Evolutionary conservation across 2,329 filamentous ascomycete genomes (phyloP), one percentile per base, ranked within the genome.

Genomic region (Beauveria varroae): DNA sequence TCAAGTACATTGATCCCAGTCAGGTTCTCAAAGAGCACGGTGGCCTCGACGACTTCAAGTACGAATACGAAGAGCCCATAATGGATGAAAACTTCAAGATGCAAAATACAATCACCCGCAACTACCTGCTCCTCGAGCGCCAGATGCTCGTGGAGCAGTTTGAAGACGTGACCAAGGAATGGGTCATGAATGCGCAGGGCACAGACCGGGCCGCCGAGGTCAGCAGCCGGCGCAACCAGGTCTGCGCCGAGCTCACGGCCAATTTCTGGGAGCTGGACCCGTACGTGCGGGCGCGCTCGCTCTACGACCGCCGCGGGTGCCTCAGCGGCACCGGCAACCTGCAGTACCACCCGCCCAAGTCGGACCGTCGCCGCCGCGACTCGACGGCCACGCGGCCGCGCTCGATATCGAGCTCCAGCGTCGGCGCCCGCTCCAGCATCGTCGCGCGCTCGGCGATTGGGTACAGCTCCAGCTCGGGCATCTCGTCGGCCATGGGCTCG

Each of bases 201-300:
- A 66, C 74, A 50, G 74, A 65, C 14, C 53, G 81, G 64, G 74
- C 75, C 51, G 72, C 73, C 22, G 71, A 77, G 5, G 70, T 82
- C 30, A 81, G 82, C 68, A 73, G 76, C 60, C 81, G 83, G 71
- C 78, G 90, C 60, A 76, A 82, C 46, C 74, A 76, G 1, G 68
- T 92, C 20, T 86, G 87, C 3, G 79, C 79, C 52, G 76, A 81
- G 61, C 70, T 96, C 67, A 79, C 82, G 61, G 78, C 80, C 52
- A 89, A 90, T 68, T 96, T 96, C 76, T 97, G 92, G 92, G 79
- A 81, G 37, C 71, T 96, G 54, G 92, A 97, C 74, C 90, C 90
- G 0, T 95, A 91, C 72, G 72, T 96, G 40, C 80, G 92, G 46
- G 89, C 91, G 8, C 80, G 86, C 68, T 88, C 85, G 16, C 74